These are phyloP conservation scores for Ramaria sp. DNA, from an alignment of 768 basidiomycete species.

Conservation along the genomic window DNA sequence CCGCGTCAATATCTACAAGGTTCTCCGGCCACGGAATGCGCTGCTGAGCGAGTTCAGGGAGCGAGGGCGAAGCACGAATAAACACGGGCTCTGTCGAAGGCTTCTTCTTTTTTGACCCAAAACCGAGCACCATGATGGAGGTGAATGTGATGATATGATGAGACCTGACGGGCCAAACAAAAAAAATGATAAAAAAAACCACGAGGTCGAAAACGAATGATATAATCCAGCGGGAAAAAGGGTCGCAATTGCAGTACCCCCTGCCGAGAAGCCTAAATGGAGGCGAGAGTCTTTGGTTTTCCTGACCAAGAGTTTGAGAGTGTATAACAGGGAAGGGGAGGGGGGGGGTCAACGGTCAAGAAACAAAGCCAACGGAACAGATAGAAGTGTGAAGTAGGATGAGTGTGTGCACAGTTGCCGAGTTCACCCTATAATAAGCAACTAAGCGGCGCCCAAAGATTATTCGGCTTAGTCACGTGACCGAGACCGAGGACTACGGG, in stretches of 20 bases:
- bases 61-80: slow-evolving; percentile 67
- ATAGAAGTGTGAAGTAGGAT: too few relatives aligned
- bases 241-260: not conserved
- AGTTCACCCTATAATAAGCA: too few relatives aligned
- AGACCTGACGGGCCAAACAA: too few relatives aligned
- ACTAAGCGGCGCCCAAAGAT: too few relatives aligned
- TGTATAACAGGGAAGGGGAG: not conserved
- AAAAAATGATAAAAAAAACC: not conserved
- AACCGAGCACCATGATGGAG: slow-evolving; percentile 14
- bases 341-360: too few relatives aligned
- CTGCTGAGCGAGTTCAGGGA: slow-evolving; percentile 64
- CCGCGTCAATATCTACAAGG: slow-evolving; percentile 53
- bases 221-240: not conserved
- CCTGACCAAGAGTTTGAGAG: not conserved
- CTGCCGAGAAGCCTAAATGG: not conserved
- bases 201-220: not conserved
- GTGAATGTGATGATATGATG: too few relatives aligned
- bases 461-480: too few relatives aligned
- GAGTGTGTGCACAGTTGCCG: too few relatives aligned
- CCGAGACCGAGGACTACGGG: too few relatives aligned
- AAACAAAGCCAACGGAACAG: too few relatives aligned
- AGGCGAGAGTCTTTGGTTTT: not conserved
- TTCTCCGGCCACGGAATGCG: slow-evolving; percentile 81
- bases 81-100: slow-evolving; percentile 23
- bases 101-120: slow-evolving; percentile 15